Percentiles rank a stretch among this genome's conserved stretches.
Evolutionary conservation across 2,329 filamentous ascomycete genomes (phyloP).

Genomic region (Venturia oleaginea): DNA sequence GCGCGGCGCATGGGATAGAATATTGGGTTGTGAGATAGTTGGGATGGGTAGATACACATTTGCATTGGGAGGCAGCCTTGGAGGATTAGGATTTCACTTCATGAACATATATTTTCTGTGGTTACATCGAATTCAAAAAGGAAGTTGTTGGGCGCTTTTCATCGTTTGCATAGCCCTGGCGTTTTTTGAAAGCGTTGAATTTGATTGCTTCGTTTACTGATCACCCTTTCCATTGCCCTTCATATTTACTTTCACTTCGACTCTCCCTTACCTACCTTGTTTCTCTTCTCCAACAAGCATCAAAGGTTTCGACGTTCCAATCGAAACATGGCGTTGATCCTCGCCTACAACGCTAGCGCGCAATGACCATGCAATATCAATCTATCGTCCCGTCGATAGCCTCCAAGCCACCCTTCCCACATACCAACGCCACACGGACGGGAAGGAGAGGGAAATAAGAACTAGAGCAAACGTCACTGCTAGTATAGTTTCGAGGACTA

Average conservation of each 20-base stretch:
- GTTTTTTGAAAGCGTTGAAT: background rate
- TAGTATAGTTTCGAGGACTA: too few species aligned
- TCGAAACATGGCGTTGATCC: background rate
- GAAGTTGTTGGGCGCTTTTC: background rate
- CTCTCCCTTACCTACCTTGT: too few species aligned
- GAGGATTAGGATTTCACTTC: background rate
- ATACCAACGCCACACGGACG: too few species aligned
- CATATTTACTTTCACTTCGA: background rate
- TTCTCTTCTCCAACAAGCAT: too few species aligned
- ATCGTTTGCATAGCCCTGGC: background rate
- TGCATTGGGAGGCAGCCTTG: background rate
- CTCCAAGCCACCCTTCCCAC: background rate
- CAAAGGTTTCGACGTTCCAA: too few species aligned
- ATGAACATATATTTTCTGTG: background rate
- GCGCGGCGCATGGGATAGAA: background rate
- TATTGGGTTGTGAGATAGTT: background rate
- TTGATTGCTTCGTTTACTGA: background rate
- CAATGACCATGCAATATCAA: background rate
- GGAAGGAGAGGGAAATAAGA: too few species aligned
- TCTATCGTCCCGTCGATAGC: background rate
- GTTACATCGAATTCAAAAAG: background rate
- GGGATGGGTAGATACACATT: constrained; percentile 3
- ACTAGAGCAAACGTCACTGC: too few species aligned
- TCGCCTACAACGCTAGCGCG: background rate
- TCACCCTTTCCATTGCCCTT: background rate